Conservation (phyloP, 345 rosid genomes). For the Turritis glabra region DNA sequence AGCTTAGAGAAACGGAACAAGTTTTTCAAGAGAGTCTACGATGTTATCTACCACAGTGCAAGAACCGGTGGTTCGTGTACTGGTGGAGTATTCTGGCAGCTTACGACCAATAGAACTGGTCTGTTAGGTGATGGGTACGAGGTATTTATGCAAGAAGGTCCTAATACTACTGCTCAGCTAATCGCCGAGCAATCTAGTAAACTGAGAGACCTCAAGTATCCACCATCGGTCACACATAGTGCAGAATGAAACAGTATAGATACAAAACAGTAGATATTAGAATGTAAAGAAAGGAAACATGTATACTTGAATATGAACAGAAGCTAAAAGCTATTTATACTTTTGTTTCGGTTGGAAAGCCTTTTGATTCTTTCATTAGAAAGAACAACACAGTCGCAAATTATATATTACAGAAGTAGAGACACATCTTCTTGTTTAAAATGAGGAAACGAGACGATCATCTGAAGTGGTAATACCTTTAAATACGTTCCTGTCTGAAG, state of each 20-base stretch:
- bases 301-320: conserved; percentile 1
- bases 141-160: conserved; percentile 51
- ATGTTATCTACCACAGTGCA: conserved; percentile 49
- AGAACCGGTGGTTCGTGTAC: conserved; percentile 46
- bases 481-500: conserved; percentile 68
- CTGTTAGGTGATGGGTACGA: conserved; percentile 59
- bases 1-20: conserved; percentile 50
- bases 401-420: conserved; percentile 17
- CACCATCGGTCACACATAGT: conserved; percentile 29
- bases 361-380: background rate
- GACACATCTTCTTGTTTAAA: conserved; percentile 25
- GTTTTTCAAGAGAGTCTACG: conserved; percentile 49
- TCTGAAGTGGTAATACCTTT: conserved; percentile 45
- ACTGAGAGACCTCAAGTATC: conserved; percentile 34
- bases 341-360: background rate
- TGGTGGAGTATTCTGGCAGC: conserved; percentile 81
- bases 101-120: conserved; percentile 51
- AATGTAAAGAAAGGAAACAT: background rate
- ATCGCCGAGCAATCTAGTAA: conserved; percentile 58
- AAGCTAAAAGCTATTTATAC: background rate
- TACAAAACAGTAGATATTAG: background rate
- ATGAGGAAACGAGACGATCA: conserved; percentile 45
- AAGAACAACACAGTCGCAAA: background rate
- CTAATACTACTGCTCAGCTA: conserved; percentile 58
- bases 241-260: conserved; percentile 31